These are phyloP conservation scores for Termitomyces sp. DNA, from an alignment of 768 basidiomycete species.

Conservation along the genomic window DNA sequence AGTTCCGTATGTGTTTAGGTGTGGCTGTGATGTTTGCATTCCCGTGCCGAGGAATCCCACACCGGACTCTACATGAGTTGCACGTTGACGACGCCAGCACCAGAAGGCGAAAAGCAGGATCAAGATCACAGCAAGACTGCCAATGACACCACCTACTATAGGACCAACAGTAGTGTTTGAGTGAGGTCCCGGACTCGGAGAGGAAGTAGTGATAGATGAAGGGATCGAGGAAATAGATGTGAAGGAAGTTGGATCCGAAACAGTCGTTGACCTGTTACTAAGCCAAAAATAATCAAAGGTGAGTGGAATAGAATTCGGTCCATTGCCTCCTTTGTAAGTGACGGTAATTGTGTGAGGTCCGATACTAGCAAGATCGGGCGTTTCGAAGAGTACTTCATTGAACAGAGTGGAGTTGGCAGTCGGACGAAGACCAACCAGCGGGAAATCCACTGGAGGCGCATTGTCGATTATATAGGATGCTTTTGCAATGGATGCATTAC, in stretches of 20 bases:
- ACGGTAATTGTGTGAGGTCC: slow-evolving; percentile 6
- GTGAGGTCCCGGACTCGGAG: neutral
- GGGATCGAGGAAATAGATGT: too few relatives aligned
- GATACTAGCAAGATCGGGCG: neutral
- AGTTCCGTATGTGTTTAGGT: neutral
- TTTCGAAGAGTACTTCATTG: slow-evolving; percentile 8
- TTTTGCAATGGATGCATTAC: neutral
- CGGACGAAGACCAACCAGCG: neutral
- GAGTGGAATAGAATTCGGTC: slow-evolving; percentile 2
- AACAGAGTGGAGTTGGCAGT: neutral
- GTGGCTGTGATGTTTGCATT: neutral
- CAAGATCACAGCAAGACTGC: slow-evolving; percentile 1
- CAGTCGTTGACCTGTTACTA: neutral
- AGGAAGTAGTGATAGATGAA: neutral
- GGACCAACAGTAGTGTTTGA: slow-evolving; percentile 3
- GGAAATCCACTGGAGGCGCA: neutral
- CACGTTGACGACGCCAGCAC: neutral
- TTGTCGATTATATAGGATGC: slow-evolving; percentile 7
- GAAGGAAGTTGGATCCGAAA: too few relatives aligned
- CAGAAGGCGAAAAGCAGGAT: slow-evolving; percentile 1
- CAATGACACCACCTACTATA: slow-evolving; percentile 10
- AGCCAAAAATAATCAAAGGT: neutral
- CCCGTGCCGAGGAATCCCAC: neutral
- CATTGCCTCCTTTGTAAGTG: slow-evolving; percentile 6
- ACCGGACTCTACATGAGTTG: neutral